phyloP scores from a whole-genome alignment of 257 asterid genomes.

The Thymus quinquecostatus region DNA sequence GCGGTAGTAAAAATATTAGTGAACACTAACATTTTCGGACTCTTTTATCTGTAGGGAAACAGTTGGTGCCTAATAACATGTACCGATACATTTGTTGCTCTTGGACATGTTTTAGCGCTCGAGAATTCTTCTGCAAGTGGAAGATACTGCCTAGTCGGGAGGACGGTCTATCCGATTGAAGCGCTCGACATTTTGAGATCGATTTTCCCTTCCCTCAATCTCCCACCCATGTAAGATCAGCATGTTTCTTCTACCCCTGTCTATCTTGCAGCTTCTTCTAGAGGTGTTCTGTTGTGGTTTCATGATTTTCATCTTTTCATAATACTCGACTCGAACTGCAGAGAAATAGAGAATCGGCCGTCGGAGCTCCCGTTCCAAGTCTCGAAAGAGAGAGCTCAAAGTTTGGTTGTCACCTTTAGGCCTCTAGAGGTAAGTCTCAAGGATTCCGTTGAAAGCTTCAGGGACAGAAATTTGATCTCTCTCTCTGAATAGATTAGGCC shows the following conservation, averaged over 20 bases:
- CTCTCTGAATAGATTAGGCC: background rate
- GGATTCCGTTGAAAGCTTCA: constrained; percentile 43
- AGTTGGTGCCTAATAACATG: constrained; percentile 31
- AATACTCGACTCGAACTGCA: background rate
- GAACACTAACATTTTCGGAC: too few relatives aligned
- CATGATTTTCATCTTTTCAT: too few relatives aligned
- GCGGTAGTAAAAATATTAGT: too few relatives aligned
- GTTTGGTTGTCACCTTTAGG: constrained; percentile 41
- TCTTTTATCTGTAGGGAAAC: constrained; percentile 20
- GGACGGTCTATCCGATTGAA: constrained; percentile 39
- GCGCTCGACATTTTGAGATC: constrained; percentile 40
- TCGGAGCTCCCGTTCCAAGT: constrained; percentile 8
- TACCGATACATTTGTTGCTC: constrained; percentile 51
- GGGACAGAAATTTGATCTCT: constrained; percentile 34
- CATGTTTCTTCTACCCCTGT: constrained; percentile 2
- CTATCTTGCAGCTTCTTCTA: too few relatives aligned
- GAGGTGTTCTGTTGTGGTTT: too few relatives aligned
- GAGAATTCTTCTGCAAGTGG: constrained; percentile 56
- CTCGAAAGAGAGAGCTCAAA: constrained; percentile 40
- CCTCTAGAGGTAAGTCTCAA: constrained; percentile 42
- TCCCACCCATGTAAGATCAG: constrained; percentile 36
- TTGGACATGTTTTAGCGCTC: constrained; percentile 56
- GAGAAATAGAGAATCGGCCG: background rate
- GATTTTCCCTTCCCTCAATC: constrained; percentile 53
- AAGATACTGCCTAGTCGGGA: constrained; percentile 53